Base-by-base conservation (phyloP, 1,284 basidiomycete genomes). In the Athelia sp. region DNA sequence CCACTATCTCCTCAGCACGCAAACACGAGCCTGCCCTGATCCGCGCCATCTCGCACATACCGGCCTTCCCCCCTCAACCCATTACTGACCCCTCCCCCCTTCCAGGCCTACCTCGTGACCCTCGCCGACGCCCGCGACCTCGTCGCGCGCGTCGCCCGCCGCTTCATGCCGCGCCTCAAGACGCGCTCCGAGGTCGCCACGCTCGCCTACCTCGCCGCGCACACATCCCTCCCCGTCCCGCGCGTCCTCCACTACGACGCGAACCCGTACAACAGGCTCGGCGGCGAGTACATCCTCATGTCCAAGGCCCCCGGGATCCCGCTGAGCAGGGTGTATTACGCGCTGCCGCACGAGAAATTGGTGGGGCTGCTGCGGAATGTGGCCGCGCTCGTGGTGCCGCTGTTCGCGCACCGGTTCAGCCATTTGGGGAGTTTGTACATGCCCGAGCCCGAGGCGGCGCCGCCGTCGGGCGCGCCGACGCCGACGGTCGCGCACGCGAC, bases 101-200 rank as follows among this genome's bases (percentile, higher is more conserved):
- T 29, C 40, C 56, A 87, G 86, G 88, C 86, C 26, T 90, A 89
- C 68, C 75, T 87, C 3, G 70, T 90, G 50, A 84, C 79, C 3
- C 74, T 90, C n/a, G 69, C 64, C 22, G 76, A 84, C 58, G 68
- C 73, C 15, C 72, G 74, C 47, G 74, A 85, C 51, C 62, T 91
- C 22, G 81, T 91, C 10, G 85, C 84, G 3, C 79, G 87, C 34
- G 85, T 91, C 21, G 88, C 88, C 2, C 82, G 87, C 45, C 78
- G 85, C 13, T 90, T 86, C 65, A 89, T 90, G 86, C 84, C 87
- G 2, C 77, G 83, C 29, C 73, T 88, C 55, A 91, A 91, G 71
- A 89, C 84, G 3, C 84, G 87, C 62, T 89, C 87, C 0, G 89
- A 91, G 62, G 83, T 90, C 15, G 88, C 88, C 2, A 91, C 88